These are phyloP conservation scores for Pelargonium citronellum DNA, from an alignment of 441 rosid genomes.

Conservation along the genomic window DNA sequence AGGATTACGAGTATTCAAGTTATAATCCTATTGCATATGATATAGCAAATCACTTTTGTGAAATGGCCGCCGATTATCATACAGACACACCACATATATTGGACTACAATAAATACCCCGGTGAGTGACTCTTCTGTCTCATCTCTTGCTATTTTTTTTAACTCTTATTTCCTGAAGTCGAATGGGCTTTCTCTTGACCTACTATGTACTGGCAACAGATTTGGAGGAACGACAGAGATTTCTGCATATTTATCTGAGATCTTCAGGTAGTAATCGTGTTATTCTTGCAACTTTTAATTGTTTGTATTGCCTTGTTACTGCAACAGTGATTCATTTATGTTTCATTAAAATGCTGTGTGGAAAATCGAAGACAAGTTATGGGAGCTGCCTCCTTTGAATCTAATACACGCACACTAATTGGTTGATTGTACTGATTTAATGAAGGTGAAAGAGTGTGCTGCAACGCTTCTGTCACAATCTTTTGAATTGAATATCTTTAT, in stretches of 20 bases:
- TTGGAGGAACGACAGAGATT: slow-evolving; percentile 65
- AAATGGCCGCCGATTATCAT: slow-evolving; percentile 96
- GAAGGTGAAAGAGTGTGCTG: not conserved
- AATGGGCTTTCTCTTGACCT: slow-evolving; percentile 7
- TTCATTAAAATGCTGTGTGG: not conserved
- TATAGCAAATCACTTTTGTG: slow-evolving; percentile 92
- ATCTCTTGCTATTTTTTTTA: slow-evolving; percentile 14
- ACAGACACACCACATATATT: slow-evolving; percentile 76
- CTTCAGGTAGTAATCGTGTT: slow-evolving; percentile 42
- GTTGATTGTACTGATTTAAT: not conserved
- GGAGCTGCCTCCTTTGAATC: not conserved
- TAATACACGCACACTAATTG: not conserved
- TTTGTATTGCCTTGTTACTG: not conserved
- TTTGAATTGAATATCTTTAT: not conserved
- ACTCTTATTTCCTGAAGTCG: not conserved
- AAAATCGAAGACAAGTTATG: too few relatives aligned
- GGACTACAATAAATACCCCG: slow-evolving; percentile 79
- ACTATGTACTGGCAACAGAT: slow-evolving; percentile 31
- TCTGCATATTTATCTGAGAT: slow-evolving; percentile 48
- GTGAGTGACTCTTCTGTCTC: slow-evolving; percentile 28
- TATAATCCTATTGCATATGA: slow-evolving; percentile 84
- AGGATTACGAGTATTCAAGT: slow-evolving; percentile 92
- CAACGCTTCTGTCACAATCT: not conserved
- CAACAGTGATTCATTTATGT: not conserved
- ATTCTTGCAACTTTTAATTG: not conserved